These are phyloP conservation scores for Filobasidium floriforme DNA, from an alignment of 768 basidiomycete species.

Conservation along the genomic window DNA sequence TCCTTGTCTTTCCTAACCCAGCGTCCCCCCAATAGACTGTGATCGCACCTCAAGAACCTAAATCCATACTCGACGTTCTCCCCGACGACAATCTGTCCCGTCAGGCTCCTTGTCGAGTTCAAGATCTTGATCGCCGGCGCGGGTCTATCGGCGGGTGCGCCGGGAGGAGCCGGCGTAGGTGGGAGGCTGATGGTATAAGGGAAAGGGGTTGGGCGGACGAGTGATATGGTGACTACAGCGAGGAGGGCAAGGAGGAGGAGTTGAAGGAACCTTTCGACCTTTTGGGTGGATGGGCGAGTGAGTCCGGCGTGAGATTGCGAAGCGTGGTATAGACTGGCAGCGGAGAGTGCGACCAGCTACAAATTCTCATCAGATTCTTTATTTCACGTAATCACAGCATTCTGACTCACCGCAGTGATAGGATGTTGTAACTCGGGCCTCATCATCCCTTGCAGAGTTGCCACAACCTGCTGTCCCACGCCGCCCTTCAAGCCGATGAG, in stretches of 20 bases:
- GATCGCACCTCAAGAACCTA: conserved; percentile 52
- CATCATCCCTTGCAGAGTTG: neutral
- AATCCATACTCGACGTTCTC: conserved; percentile 50
- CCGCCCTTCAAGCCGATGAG: too few relatives aligned
- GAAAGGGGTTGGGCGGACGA: neutral
- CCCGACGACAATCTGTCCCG: conserved; percentile 74
- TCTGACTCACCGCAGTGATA: neutral
- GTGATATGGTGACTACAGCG: neutral
- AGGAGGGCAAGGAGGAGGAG: neutral
- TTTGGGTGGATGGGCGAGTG: neutral
- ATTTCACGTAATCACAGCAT: neutral
- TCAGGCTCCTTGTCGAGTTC: conserved; percentile 46
- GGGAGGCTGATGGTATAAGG: neutral
- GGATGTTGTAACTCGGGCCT: neutral
- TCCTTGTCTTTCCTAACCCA: conserved; percentile 59
- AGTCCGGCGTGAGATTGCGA: neutral
- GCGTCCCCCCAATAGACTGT: conserved; percentile 59
- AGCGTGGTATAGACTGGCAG: neutral
- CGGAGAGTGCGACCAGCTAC: neutral
- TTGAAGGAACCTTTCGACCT: neutral
- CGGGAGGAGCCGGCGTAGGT: neutral
- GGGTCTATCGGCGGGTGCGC: neutral
- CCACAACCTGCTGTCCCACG: too few relatives aligned
- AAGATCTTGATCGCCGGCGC: conserved; percentile 31
- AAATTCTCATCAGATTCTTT: too few relatives aligned